phyloP scores from a whole-genome alignment of 345 rosid genomes.

The Pistacia atlantica region DNA sequence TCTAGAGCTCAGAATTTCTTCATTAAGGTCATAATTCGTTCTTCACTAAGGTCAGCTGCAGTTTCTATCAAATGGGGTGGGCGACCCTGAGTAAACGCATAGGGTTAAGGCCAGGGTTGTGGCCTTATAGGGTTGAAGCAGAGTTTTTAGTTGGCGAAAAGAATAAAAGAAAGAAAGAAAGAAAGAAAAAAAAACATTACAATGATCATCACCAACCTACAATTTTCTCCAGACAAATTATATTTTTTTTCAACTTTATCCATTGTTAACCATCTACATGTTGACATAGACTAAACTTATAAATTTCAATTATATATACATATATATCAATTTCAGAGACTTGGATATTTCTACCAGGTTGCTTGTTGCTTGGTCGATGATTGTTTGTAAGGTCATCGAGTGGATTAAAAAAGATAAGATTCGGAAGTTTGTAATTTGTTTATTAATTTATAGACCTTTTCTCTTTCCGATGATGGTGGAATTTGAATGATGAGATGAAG shows the following conservation, averaged over 20 bases:
- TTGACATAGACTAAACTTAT: too few relatives aligned
- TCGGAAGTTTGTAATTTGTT: not conserved
- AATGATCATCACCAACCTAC: too few relatives aligned
- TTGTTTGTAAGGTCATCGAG: not conserved
- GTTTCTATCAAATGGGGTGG: not conserved
- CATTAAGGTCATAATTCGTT: too few relatives aligned
- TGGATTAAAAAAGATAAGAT: not conserved
- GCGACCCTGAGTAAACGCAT: too few relatives aligned
- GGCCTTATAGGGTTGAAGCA: too few relatives aligned
- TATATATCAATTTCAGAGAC: not conserved
- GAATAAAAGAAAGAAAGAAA: too few relatives aligned
- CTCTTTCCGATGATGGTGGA: not conserved
- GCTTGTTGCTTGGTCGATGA: not conserved
- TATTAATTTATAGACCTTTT: not conserved
- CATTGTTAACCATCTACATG: not conserved
- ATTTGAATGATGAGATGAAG: not conserved
- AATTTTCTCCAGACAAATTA: not conserved
- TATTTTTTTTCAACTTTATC: not conserved
- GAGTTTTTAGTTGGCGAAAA: too few relatives aligned
- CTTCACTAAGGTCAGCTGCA: not conserved
- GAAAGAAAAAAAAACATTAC: too few relatives aligned
- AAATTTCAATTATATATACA: too few relatives aligned
- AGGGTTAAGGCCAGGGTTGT: too few relatives aligned
- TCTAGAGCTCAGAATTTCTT: not conserved
- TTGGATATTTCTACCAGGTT: not conserved